Percentiles rank a stretch among this genome's conserved stretches.
Conservation (phyloP, 1,284 basidiomycete species). For the Sporisorium graminicola region DNA sequence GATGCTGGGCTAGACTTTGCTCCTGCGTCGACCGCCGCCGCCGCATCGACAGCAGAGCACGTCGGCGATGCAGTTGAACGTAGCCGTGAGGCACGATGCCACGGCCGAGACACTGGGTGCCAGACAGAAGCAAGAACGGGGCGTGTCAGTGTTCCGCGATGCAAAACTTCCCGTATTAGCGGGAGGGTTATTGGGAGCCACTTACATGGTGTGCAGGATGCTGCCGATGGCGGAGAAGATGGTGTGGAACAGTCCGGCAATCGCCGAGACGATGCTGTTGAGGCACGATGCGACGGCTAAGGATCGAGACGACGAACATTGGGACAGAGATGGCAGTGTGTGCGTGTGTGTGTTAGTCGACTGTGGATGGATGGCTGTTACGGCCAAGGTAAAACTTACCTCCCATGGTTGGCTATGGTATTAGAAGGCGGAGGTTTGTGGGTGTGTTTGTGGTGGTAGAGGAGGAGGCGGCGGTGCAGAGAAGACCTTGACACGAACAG, state of each 20-base stretch:
- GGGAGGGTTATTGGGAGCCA: neutral
- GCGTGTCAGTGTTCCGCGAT: neutral
- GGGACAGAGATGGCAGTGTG: no score
- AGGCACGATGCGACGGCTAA: constrained; percentile 57
- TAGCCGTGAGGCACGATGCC: constrained; percentile 40
- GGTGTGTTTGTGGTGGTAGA: neutral
- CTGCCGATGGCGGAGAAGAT: constrained; percentile 53
- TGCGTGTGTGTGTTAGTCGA: neutral
- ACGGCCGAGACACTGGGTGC: constrained; percentile 51
- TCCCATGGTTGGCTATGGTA: neutral
- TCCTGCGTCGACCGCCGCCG: constrained; percentile 22
- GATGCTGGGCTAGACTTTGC: constrained; percentile 34
- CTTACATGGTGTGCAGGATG: constrained; percentile 56
- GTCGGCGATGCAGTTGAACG: constrained; percentile 61
- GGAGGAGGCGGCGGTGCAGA: neutral
- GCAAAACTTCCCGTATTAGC: neutral
- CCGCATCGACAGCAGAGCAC: constrained; percentile 59
- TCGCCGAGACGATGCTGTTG: constrained; percentile 48
- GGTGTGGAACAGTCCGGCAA: constrained; percentile 48
- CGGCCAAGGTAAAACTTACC: neutral
- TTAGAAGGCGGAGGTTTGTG: neutral
- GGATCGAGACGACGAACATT: no score
- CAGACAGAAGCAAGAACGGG: no score
- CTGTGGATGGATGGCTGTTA: no score
- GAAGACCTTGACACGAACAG: neutral